phyloP scores from a whole-genome alignment of 2,329 filamentous ascomycete species.

The Aspergillus fijiensis region DNA sequence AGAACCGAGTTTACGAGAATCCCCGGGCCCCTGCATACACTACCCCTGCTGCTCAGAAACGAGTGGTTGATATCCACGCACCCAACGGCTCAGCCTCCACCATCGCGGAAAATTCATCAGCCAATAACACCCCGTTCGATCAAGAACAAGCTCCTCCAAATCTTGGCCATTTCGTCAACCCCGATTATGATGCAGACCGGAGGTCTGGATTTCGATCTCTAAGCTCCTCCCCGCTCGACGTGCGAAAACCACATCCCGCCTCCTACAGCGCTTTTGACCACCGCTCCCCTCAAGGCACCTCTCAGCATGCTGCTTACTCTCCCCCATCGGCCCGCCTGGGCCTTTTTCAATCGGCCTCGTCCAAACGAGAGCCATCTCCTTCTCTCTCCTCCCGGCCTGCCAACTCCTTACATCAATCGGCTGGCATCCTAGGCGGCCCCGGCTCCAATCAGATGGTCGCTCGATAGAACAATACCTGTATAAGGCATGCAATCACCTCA shows the following conservation, averaged over 20 bases:
- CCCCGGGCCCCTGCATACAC: constrained; percentile 37
- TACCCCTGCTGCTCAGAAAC: constrained; percentile 47
- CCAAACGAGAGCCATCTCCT: constrained; percentile 34
- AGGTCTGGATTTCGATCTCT: constrained; percentile 39
- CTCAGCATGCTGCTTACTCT: constrained; percentile 34
- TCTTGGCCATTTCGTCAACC: constrained; percentile 28
- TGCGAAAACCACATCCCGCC: constrained; percentile 39
- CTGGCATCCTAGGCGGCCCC: constrained; percentile 29
- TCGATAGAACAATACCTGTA: constrained; percentile 24
- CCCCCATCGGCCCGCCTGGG: constrained; percentile 36
- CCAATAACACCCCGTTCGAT: constrained; percentile 46
- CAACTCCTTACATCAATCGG: constrained; percentile 33
- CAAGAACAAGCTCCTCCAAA: constrained; percentile 28
- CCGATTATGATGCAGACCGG: constrained; percentile 36
- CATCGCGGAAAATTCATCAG: constrained; percentile 47
- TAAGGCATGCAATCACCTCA: background rate
- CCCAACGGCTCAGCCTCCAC: constrained; percentile 49
- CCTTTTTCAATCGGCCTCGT: constrained; percentile 31
- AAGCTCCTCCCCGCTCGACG: constrained; percentile 41
- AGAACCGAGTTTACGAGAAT: constrained; percentile 33
- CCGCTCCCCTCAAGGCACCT: constrained; percentile 25
- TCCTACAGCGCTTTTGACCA: constrained; percentile 25
- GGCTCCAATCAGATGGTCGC: constrained; percentile 35
- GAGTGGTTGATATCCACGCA: constrained; percentile 43
- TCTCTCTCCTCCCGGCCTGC: constrained; percentile 32